These are phyloP conservation scores for Phaeosphaeriaceae sp. DNA, from an alignment of 2,329 filamentous ascomycete species.

Conservation along the genomic window DNA sequence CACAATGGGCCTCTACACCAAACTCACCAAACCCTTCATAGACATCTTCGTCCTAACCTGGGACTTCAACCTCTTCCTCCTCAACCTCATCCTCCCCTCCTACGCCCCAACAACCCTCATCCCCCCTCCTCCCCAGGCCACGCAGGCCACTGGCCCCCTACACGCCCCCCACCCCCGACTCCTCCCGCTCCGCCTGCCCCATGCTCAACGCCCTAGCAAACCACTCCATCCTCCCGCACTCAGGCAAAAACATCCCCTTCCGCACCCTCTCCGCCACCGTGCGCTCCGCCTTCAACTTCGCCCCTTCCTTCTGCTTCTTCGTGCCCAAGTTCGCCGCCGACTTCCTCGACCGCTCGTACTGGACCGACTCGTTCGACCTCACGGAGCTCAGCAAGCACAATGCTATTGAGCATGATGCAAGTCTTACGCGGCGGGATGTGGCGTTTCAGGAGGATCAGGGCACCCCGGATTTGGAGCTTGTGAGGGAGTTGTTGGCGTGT, in stretches of 20 bases:
- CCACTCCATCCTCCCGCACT: slow-evolving; percentile 40
- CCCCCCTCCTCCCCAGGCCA: slow-evolving; percentile 44
- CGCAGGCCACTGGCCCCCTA: slow-evolving; percentile 47
- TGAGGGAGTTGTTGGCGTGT: slow-evolving; percentile 42
- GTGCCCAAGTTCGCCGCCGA: slow-evolving; percentile 36
- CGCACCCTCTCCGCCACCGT: slow-evolving; percentile 34
- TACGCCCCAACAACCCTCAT: slow-evolving; percentile 47
- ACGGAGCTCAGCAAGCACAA: slow-evolving; percentile 41
- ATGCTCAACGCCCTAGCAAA: slow-evolving; percentile 43
- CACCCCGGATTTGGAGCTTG: slow-evolving; percentile 47
- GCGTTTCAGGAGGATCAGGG: slow-evolving; percentile 47
- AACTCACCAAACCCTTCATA: slow-evolving; percentile 36
- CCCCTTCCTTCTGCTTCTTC: slow-evolving; percentile 40
- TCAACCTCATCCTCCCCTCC: slow-evolving; percentile 47
- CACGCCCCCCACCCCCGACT: slow-evolving; percentile 43
- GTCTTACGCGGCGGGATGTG: slow-evolving; percentile 35
- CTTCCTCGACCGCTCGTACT: slow-evolving; percentile 26
- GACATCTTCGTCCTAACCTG: slow-evolving; percentile 48
- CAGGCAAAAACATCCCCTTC: slow-evolving; percentile 41
- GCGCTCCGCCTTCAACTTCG: slow-evolving; percentile 41
- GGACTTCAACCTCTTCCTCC: slow-evolving; percentile 49
- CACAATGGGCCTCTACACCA: slow-evolving; percentile 22
- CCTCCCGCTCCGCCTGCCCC: slow-evolving; percentile 34
- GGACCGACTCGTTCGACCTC: slow-evolving; percentile 32
- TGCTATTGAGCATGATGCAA: slow-evolving; percentile 46